phyloP scores from a whole-genome alignment of 2,329 filamentous ascomycete genomes.

The Periglandula ipomoeae region DNA sequence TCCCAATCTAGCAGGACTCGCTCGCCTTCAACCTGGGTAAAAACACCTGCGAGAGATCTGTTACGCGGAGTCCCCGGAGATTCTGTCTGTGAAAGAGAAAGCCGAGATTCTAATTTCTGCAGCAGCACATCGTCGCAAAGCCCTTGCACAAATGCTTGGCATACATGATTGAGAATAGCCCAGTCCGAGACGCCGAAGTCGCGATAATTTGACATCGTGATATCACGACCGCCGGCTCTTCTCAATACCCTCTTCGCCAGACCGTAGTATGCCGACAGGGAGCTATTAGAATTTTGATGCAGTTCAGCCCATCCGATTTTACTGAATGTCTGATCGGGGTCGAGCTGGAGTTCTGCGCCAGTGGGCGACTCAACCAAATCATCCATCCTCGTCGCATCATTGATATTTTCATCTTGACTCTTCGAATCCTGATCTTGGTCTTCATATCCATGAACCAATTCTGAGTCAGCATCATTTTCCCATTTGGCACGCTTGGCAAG shows the following conservation, averaged over 20 bases:
- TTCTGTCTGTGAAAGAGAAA: constrained; percentile 34
- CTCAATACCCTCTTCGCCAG: constrained; percentile 41
- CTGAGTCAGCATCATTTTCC: constrained; percentile 46
- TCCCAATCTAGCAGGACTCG: constrained; percentile 34
- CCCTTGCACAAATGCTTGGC: constrained; percentile 44
- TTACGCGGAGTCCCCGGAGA: constrained; percentile 18
- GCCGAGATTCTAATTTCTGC: constrained; percentile 33
- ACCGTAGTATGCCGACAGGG: constrained; percentile 36
- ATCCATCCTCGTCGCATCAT: neutral
- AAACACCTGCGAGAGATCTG: constrained; percentile 45
- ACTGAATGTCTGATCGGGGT: constrained; percentile 2
- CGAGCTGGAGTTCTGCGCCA: constrained; percentile 4
- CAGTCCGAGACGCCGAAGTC: constrained; percentile 36
- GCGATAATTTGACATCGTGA: constrained; percentile 35
- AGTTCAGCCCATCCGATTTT: constrained; percentile 22
- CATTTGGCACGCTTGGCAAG: constrained; percentile 59
- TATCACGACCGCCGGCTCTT: constrained; percentile 39
- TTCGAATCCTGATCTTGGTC: constrained; percentile 18
- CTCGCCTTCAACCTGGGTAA: constrained; percentile 48
- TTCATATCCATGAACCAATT: constrained; percentile 25
- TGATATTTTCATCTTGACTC: constrained; percentile 11
- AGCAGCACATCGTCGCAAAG: constrained; percentile 38
- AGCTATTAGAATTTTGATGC: constrained; percentile 32
- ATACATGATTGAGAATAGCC: constrained; percentile 41
- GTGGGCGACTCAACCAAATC: constrained; percentile 7